These are phyloP conservation scores for Nakataea oryzae DNA, from an alignment of 2,329 filamentous ascomycete genomes.

Conservation along the genomic window DNA sequence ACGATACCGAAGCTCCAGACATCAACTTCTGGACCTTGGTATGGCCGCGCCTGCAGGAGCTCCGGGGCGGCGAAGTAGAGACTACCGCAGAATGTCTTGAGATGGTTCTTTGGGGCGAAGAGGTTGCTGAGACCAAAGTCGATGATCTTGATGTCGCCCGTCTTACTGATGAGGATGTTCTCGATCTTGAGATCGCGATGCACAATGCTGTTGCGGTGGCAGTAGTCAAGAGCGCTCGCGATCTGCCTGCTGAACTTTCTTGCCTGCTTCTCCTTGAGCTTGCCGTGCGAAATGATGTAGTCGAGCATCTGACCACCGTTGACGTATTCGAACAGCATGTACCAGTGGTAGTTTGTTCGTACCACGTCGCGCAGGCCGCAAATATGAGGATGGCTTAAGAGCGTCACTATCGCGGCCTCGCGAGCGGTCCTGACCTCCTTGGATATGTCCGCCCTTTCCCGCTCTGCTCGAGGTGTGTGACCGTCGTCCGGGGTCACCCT, in stretches of 20 bases:
- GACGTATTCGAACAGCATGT: slow-evolving; percentile 99
- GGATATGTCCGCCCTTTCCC: slow-evolving; percentile 86
- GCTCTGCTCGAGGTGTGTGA: slow-evolving; percentile 58
- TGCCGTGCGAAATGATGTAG: slow-evolving; percentile 97
- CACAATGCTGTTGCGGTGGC: slow-evolving; percentile 95
- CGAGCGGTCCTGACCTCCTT: slow-evolving; percentile 92
- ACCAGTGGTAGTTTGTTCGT: slow-evolving; percentile 96
- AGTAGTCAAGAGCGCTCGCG: slow-evolving; percentile 92
- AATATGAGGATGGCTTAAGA: slow-evolving; percentile 90
- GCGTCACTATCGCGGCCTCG: slow-evolving; percentile 90
- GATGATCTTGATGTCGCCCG: slow-evolving; percentile 97
- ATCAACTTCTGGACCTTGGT: slow-evolving; percentile 93
- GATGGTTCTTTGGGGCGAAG: slow-evolving; percentile 71
- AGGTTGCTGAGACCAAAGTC: slow-evolving; percentile 97
- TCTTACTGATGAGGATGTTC: slow-evolving; percentile 98
- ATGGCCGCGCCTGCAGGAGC: slow-evolving; percentile 83
- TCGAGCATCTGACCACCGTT: slow-evolving; percentile 99
- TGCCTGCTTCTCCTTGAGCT: slow-evolving; percentile 95
- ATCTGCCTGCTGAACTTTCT: slow-evolving; percentile 97
- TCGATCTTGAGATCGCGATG: slow-evolving; percentile 97
- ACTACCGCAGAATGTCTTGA: slow-evolving; percentile 97
- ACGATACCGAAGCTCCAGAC: slow-evolving; percentile 99
- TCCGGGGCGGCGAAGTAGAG: slow-evolving; percentile 96
- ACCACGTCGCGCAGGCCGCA: slow-evolving; percentile 93
- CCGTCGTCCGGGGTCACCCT: slow-evolving; percentile 82